Evolutionary conservation across 2,329 filamentous ascomycete species (phyloP), one percentile per base, ranked within the genome.

Genomic region (Aureobasidium sp.): DNA sequence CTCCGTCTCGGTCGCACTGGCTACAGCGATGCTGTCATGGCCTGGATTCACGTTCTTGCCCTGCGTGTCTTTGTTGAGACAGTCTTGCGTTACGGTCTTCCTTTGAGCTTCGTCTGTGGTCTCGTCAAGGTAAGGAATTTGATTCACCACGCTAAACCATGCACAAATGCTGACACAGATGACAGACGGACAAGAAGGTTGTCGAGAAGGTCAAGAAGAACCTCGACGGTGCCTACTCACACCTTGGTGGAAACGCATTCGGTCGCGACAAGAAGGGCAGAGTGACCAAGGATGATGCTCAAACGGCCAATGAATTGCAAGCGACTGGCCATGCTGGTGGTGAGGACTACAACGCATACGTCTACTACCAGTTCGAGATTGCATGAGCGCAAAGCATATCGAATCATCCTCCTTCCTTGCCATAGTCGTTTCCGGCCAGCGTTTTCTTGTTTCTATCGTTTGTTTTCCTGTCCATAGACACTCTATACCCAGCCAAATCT

Each of bases 1-100:
- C 76, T 99, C 71, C 84, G 92, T 67, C 82, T 97, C 69, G 90
- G 88, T 15, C 82, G 92, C 65, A 96, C 91, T n/a, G 92, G 91
- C 17, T 99, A 94, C 85, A 93, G 91, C 72, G 94, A 99, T 78
- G 88, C 88, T 65, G 91, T 96, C 67, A 96, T 96, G 90, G 88
- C 93, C 60, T 96, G 92, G 91, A 84, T 96, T 55, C 94, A 99
- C 72, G 89, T 96, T 32, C 81, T 97, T 71, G 89, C 92, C 7
- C 78, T 99, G 70, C 82, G 94, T 60, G 92, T 97, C 24, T 99
- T 97, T 75, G 94, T 99, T 24, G 94, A 99, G 81, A 96, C 92
- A 5, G 94, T 99, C n/a, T 79, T 99, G 71, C 86, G 94, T 67
- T 99, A 99, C 72, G 94, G 94, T 32, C 76, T 99, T 69, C 94